A percentile compares a stretch with the other conserved stretches of the same genome.
These are phyloP conservation scores for Babesia ovata DNA, from an alignment of 169 alveolate genomes.

Conservation along the genomic window DNA sequence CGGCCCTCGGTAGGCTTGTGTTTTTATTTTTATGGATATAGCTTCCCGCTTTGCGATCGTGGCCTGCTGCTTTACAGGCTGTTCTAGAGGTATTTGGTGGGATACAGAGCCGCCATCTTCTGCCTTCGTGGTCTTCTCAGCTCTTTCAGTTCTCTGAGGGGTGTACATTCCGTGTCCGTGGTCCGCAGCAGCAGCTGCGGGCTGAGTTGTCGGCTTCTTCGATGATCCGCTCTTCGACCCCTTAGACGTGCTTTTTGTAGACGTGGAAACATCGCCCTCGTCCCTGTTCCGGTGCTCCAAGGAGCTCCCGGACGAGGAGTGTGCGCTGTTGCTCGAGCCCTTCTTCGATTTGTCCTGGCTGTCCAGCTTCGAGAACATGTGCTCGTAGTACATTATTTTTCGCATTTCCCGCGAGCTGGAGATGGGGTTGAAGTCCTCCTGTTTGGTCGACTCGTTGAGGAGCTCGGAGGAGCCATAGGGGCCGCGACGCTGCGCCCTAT, in stretches of 20 bases:
- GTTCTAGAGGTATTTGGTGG: background rate
- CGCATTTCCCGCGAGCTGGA: conserved; percentile 75
- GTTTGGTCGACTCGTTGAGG: conserved; percentile 1
- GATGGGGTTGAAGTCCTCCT: conserved; percentile 67
- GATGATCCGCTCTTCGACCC: background rate
- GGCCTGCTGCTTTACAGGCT: background rate
- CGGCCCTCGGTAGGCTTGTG: background rate
- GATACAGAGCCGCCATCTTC: background rate
- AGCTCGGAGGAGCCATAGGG: conserved; percentile 15
- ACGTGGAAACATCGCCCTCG: background rate
- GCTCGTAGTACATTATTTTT: conserved; percentile 74
- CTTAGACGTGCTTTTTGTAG: background rate
- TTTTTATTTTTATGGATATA: conserved; percentile 17
- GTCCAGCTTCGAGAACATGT: conserved; percentile 77
- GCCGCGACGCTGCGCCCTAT: conserved; percentile 37
- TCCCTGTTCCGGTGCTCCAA: background rate
- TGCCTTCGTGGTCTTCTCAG: background rate
- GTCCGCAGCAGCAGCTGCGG: background rate
- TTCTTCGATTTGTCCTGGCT: conserved; percentile 40
- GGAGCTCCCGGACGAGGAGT: background rate
- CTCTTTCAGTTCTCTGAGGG: background rate
- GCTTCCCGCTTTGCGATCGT: conserved; percentile 12
- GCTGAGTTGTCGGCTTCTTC: background rate
- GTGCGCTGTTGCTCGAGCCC: background rate
- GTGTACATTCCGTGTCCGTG: background rate